Evolutionary conservation across 108 stramenopile species (phyloP), one percentile per base, ranked within the genome.

Genomic region (Pseudonitzschia delicatissima): DNA sequence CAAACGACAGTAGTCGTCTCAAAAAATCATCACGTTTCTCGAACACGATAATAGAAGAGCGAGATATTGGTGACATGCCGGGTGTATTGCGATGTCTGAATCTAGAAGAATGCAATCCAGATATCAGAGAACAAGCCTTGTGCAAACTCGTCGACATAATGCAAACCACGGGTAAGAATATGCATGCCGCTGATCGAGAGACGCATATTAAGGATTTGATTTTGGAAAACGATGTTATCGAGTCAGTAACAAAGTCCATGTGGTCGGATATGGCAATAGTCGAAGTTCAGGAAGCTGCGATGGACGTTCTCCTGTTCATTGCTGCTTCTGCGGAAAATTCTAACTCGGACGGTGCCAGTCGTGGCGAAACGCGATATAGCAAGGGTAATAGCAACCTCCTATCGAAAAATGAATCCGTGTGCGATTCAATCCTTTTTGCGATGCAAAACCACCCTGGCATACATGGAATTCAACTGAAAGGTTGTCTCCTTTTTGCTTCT

Each of bases 341-440:
- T 55, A 0, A 55, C n/a, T 6, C 6, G 18, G n/a, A 33, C 15
- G 53, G 31, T 9, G 11, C 28, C n/a, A 28, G 31, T 18, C 23
- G 7, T 1, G 47, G 47, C 21, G 21, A 21, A 6, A 21, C 21
- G 7, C 7, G 9, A 4, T 49, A 59, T 21, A 47, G 39, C 25
- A 8, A 36, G 13, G 28, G 72, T 11, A 25, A 50, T 27, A 57
- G 15, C 35, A 69, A 73, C 35, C 17, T 77, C 2, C 48, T 77
- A n/a, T 36, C 64, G 5, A 63, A 57, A 4, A 35, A 70, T 7
- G 72, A 73, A 29, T 32, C 67, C 6, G 60, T 62, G 34, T 64
- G 79, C 18, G 81, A 82, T 68, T 66, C 77, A 5, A 36, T 82
- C 5, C 58, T 82, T 12, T 59, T 82, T 60, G 36, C 63, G 32